Conservation (phyloP, 306 rosid species). For the Arachis hypogaea region DNA sequence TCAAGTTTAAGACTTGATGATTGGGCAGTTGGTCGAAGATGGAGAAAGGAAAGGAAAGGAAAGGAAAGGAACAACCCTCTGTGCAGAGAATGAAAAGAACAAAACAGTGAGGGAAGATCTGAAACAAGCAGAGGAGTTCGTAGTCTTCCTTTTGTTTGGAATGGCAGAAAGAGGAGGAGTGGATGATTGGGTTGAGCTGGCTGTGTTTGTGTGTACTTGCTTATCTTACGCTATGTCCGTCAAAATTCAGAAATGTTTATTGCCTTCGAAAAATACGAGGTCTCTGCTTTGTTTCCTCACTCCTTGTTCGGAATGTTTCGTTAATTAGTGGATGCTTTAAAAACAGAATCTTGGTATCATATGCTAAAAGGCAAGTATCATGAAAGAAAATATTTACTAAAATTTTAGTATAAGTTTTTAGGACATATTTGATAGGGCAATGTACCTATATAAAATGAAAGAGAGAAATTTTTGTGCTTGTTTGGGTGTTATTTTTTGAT, state of each 20-base stretch:
- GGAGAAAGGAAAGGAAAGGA: conserved; percentile 22
- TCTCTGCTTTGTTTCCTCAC: background rate
- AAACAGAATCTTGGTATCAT: too few relatives aligned
- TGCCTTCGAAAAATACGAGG: background rate
- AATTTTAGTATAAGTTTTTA: too few relatives aligned
- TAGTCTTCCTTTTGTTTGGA: background rate
- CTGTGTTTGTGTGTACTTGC: background rate
- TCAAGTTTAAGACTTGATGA: conserved; percentile 19
- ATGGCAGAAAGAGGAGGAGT: background rate
- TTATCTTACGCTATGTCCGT: background rate
- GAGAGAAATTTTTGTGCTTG: too few relatives aligned
- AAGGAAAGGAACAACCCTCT: conserved; percentile 28
- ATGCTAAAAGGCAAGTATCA: too few relatives aligned
- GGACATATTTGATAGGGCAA: too few relatives aligned
- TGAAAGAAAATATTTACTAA: too few relatives aligned
- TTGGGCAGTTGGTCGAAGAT: background rate
- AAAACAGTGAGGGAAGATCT: background rate
- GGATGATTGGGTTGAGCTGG: background rate
- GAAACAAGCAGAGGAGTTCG: background rate
- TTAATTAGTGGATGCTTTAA: background rate
- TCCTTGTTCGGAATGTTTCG: background rate
- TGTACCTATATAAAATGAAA: too few relatives aligned
- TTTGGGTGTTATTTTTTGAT: too few relatives aligned
- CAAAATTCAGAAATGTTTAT: background rate
- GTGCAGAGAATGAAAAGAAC: background rate